Conservation (phyloP, 2,329 filamentous ascomycete species). For the Plectosphaerella cucumerina region DNA sequence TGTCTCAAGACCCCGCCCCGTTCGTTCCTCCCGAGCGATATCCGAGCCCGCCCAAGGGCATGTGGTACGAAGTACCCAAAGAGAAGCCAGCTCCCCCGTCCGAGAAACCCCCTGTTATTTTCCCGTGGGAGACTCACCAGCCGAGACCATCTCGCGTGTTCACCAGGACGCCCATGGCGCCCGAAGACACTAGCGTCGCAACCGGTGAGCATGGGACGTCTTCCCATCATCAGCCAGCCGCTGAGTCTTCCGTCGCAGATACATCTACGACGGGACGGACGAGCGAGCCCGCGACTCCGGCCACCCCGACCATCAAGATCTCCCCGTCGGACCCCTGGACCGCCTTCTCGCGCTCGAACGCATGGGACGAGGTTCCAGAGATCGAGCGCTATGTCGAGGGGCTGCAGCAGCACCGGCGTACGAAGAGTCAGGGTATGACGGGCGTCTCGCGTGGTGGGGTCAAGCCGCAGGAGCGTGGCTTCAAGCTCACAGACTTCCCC, state of each 20-base stretch:
- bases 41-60: conserved; percentile 77
- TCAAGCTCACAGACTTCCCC: conserved; percentile 83
- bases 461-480: conserved; percentile 32
- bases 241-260: conserved; percentile 31
- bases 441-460: conserved; percentile 14
- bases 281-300: conserved; percentile 42
- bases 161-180: conserved; percentile 20
- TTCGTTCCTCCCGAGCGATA: conserved; percentile 76
- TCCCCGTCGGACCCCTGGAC: conserved; percentile 62
- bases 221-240: conserved; percentile 14
- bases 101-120: conserved; percentile 64
- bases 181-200: conserved; percentile 19
- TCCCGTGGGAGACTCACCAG: conserved; percentile 81
- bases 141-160: conserved; percentile 64
- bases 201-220: conserved; percentile 19
- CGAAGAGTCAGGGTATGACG: conserved; percentile 22
- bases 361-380: conserved; percentile 87
- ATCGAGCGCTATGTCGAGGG: conserved; percentile 84
- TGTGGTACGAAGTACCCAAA: conserved; percentile 82
- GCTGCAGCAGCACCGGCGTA: conserved; percentile 57
- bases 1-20: conserved; percentile 70
- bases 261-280: conserved; percentile 21
- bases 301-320: conserved; percentile 42
- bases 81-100: conserved; percentile 49
- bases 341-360: conserved; percentile 72